These are phyloP conservation scores for Solanum chmielewskii DNA, from an alignment of 257 asterid species.

Conservation along the genomic window DNA sequence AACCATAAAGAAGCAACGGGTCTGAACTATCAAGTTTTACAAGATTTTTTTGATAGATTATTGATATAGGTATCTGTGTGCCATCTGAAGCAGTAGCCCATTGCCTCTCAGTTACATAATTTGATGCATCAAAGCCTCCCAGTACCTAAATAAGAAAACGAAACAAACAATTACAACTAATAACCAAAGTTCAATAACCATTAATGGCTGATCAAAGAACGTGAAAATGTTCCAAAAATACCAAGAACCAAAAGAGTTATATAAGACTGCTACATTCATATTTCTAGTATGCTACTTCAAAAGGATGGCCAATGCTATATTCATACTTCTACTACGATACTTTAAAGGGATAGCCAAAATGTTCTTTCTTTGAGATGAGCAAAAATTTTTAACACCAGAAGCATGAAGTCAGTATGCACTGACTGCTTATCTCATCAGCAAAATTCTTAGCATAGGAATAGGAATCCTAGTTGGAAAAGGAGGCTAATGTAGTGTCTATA, in stretches of 20 bases:
- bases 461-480: too few relatives aligned
- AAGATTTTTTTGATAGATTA: constrained; percentile 56
- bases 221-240: neutral
- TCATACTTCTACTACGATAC: neutral
- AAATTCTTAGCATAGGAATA: neutral
- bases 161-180: neutral
- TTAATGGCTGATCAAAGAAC: neutral
- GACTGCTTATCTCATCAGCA: neutral
- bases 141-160: constrained; percentile 43
- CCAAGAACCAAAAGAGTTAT: neutral
- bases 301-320: neutral
- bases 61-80: constrained; percentile 69
- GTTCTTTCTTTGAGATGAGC: neutral
- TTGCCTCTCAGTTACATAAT: constrained; percentile 71
- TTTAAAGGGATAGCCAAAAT: neutral
- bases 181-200: neutral
- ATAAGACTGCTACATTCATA: neutral
- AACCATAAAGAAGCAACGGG: constrained; percentile 85
- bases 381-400: neutral
- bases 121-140: constrained; percentile 79
- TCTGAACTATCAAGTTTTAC: constrained; percentile 86
- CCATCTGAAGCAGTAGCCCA: constrained; percentile 94
- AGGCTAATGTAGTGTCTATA: too few relatives aligned
- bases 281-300: neutral
- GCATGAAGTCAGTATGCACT: neutral